Percentiles rank a stretch among this genome's conserved stretches.
Evolutionary conservation across 2,329 filamentous ascomycete species (phyloP).

Genomic region (Thelonectria discophora): DNA sequence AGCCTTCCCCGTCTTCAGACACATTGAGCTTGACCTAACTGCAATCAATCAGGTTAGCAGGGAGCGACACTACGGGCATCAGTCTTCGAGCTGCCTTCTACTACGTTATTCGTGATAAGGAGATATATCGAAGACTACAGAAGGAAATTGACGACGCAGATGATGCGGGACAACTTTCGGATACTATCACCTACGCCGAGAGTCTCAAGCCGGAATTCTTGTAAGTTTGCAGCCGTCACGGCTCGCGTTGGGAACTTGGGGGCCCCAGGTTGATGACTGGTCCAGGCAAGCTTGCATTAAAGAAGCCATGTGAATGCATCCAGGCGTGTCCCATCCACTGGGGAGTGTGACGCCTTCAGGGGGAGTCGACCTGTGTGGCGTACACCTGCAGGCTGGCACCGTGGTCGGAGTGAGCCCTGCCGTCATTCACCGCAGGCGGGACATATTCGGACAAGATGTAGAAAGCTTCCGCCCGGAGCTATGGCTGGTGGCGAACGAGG

Average conservation of each 20-base stretch:
- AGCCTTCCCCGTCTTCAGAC: neutral
- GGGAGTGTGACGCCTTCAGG: slow-evolving; percentile 22
- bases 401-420: slow-evolving; percentile 54
- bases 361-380: slow-evolving; percentile 17
- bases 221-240: too few species aligned
- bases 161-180: slow-evolving; percentile 49
- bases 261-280: slow-evolving; percentile 56
- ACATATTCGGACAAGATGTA: slow-evolving; percentile 66
- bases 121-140: slow-evolving; percentile 57
- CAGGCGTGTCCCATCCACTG: slow-evolving; percentile 54
- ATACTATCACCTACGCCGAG: slow-evolving; percentile 57
- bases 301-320: slow-evolving; percentile 56
- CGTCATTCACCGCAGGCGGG: slow-evolving; percentile 60
- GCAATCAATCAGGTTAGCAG: slow-evolving; percentile 54
- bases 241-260: too few species aligned
- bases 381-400: slow-evolving; percentile 26
- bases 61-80: slow-evolving; percentile 73
- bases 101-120: slow-evolving; percentile 65
- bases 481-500: slow-evolving; percentile 48
- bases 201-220: slow-evolving; percentile 21
- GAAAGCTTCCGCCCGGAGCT: slow-evolving; percentile 65
- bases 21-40: neutral
- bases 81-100: slow-evolving; percentile 69
- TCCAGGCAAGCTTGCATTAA: slow-evolving; percentile 60
- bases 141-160: slow-evolving; percentile 63